phyloP scores from a whole-genome alignment of 2,329 filamentous ascomycete species.

The Aspergillus hiratsukae region DNA sequence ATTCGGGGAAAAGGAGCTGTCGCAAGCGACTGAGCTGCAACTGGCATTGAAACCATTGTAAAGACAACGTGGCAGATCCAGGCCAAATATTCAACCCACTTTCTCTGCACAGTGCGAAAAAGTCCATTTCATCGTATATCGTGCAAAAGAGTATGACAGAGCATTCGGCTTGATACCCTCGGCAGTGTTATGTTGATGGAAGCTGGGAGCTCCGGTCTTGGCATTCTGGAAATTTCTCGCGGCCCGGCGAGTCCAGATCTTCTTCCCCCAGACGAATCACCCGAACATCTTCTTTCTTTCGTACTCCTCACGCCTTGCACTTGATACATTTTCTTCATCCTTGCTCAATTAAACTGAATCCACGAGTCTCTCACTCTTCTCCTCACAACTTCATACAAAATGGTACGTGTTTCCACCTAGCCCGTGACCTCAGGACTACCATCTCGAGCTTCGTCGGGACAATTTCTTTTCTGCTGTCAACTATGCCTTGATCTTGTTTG shows the following conservation, averaged over 20 bases:
- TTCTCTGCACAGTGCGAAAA: not conserved
- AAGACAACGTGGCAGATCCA: not conserved
- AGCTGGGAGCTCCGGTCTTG: slow-evolving; percentile 30
- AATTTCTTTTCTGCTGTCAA: not conserved
- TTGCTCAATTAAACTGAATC: slow-evolving; percentile 1
- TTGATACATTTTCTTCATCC: slow-evolving; percentile 8
- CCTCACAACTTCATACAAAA: slow-evolving; percentile 13
- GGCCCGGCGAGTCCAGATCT: slow-evolving; percentile 26
- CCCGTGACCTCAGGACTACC: not conserved
- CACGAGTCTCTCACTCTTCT: slow-evolving; percentile 9
- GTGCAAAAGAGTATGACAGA: not conserved
- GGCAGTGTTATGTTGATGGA: slow-evolving; percentile 22
- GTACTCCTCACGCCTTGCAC: slow-evolving; percentile 23
- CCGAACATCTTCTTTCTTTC: slow-evolving; percentile 24
- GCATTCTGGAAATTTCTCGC: slow-evolving; percentile 45
- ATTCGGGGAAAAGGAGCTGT: slow-evolving; percentile 10
- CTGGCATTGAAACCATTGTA: not conserved
- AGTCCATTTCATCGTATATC: not conserved
- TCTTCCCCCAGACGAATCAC: slow-evolving; percentile 28
- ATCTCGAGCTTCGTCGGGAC: slow-evolving; percentile 7
- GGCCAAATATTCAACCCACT: not conserved
- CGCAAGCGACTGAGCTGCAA: slow-evolving; percentile 2
- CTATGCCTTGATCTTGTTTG: not conserved
- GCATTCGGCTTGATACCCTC: slow-evolving; percentile 20
- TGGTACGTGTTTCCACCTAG: slow-evolving; percentile 18